These are phyloP conservation scores for Clavulina sp. DNA, from an alignment of 768 basidiomycete genomes.

Conservation along the genomic window DNA sequence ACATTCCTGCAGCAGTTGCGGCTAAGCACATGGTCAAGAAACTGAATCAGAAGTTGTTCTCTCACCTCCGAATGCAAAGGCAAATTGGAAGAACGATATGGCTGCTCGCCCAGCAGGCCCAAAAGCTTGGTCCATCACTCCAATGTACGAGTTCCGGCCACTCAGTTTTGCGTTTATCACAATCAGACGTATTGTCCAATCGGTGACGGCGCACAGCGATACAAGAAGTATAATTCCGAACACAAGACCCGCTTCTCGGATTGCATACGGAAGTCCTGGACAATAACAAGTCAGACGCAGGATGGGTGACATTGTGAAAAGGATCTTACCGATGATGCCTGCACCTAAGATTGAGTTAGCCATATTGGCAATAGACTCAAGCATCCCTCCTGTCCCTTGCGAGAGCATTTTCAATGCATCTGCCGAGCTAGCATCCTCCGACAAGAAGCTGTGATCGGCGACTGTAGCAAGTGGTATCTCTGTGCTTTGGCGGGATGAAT, in stretches of 20 bases:
- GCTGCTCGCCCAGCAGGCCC: constrained; percentile 81
- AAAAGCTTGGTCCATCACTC: constrained; percentile 87
- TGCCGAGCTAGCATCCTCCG: too few relatives aligned
- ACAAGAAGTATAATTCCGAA: constrained; percentile 71
- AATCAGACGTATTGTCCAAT: constrained; percentile 95
- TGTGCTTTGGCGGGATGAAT: constrained; percentile 36
- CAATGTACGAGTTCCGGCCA: constrained; percentile 81
- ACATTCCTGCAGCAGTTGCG: constrained; percentile 53
- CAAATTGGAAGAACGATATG: constrained; percentile 92
- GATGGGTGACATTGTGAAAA: too few relatives aligned
- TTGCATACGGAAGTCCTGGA: constrained; percentile 79
- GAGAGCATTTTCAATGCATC: constrained; percentile 44
- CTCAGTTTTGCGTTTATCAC: constrained; percentile 92
- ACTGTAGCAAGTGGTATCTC: constrained; percentile 32
- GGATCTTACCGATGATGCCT: constrained; percentile 47
- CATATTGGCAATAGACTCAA: constrained; percentile 83
- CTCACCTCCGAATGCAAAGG: constrained; percentile 90
- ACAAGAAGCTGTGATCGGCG: constrained; percentile 29
- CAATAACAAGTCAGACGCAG: not conserved
- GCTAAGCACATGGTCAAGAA: not conserved
- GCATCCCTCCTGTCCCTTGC: constrained; percentile 57
- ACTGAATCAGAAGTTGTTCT: constrained; percentile 7
- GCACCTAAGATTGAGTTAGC: constrained; percentile 92
- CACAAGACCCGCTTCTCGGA: constrained; percentile 88
- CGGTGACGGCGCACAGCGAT: constrained; percentile 67